A percentile compares a stretch with the other conserved stretches of the same genome.
Conservation (phyloP, 345 rosid species). For the Euphorbia tirucalli region DNA sequence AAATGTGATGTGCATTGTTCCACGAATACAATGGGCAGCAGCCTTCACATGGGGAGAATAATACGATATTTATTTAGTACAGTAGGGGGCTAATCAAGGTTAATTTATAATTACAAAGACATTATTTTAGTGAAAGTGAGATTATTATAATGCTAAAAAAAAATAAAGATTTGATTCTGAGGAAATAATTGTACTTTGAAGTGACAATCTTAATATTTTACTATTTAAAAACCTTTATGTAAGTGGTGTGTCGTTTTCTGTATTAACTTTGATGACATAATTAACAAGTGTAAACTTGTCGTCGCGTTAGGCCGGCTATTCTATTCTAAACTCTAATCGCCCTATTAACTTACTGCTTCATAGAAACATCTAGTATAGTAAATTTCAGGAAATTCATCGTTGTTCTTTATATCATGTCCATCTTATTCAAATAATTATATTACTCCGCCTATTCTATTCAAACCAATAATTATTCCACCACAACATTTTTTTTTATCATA, state of each 20-base stretch:
- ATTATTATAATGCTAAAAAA: not conserved
- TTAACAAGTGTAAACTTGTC: not conserved
- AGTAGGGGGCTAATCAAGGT: no score
- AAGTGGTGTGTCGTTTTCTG: not conserved
- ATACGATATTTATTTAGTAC: not conserved
- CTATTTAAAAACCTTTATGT: not conserved
- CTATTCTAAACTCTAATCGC: no score
- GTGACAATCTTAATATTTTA: not conserved
- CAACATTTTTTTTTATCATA: no score
- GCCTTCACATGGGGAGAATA: conserved; percentile 5
- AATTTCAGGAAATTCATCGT: no score
- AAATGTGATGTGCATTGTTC: not conserved
- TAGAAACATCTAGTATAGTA: no score
- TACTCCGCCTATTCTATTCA: no score
- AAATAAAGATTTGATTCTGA: conserved; percentile 23
- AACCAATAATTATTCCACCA: no score
- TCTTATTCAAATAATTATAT: no score
- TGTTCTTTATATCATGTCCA: no score
- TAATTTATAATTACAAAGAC: no score
- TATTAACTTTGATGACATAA: not conserved
- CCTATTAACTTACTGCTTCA: no score
- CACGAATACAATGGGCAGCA: not conserved
- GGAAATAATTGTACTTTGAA: conserved; percentile 10
- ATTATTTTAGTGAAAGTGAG: not conserved
- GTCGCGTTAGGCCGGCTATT: not conserved